Base-by-base conservation (phyloP, 2,329 filamentous ascomycete genomes). In the Diaporthe eres region DNA sequence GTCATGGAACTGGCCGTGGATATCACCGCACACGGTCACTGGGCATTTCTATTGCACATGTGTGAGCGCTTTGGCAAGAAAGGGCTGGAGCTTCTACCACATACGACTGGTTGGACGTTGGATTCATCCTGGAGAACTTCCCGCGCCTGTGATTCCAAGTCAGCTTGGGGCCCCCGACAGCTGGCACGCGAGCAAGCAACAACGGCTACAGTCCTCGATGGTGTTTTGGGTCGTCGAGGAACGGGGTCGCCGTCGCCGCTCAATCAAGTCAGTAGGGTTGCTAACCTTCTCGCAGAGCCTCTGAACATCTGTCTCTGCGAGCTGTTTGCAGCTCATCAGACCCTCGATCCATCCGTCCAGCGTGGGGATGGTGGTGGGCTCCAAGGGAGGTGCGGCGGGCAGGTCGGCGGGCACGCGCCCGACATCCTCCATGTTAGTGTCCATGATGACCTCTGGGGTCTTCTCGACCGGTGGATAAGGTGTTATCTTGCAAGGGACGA, bases 341-440 rank as follows among this genome's bases (percentile, higher is more conserved):
- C 91, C 96, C 90, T 98, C 96, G 84, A 99, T 98, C 97, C 97
- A 99, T 83, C 96, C 95, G 85, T 99, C 97, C 78, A 99, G 90
- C 77, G 95, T 98, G 77, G 94, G 92, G 88, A 98, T 97, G 80
- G 95, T 95, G 77, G 96, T 93, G 74, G 96, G 94, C 87, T 98
- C 97, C 47, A 86, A 82, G 77, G 86, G 83, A 82, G 92, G 90
- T 74, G 92, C 88, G 70, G 95, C 92, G 76, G 94, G 92, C 81
- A 98, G 86, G 83, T 94, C 94, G 84, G 94, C 91, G 79, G 95
- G 94, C 82, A 94, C 92, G 87, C 96, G 94, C 83, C 94, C 94
- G 81, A 98, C 95, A 85, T 99, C 97, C 89, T 98, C 96, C 97
- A 99, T 99, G 87, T 97, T 98, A 83, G 95, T 98, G 86, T 99